Conservation (phyloP, 345 rosid species). For the Moricandia arvensis region DNA sequence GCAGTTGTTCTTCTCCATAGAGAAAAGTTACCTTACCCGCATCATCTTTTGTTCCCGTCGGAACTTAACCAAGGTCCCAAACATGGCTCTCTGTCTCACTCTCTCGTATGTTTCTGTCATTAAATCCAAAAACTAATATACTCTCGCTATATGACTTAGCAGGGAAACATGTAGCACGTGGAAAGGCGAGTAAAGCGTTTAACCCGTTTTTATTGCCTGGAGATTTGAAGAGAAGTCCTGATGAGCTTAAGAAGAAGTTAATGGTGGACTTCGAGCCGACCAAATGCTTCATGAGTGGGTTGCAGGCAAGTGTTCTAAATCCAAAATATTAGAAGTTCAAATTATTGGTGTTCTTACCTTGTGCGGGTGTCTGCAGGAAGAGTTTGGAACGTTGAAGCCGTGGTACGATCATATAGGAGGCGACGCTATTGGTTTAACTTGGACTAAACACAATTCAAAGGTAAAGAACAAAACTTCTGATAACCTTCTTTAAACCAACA, state of each 20-base stretch:
- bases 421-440: slow-evolving; percentile 79
- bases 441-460: slow-evolving; percentile 63
- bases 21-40: slow-evolving; percentile 69
- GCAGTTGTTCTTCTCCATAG: slow-evolving; percentile 86
- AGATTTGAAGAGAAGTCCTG: slow-evolving; percentile 56
- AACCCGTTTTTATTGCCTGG: slow-evolving; percentile 52
- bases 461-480: slow-evolving; percentile 35
- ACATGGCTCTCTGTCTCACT: neutral
- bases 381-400: slow-evolving; percentile 53
- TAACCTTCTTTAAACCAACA: neutral
- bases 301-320: slow-evolving; percentile 55
- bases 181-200: slow-evolving; percentile 64
- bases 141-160: slow-evolving; percentile 13
- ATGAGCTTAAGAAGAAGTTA: slow-evolving; percentile 55
- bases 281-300: slow-evolving; percentile 57
- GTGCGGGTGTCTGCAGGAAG: slow-evolving; percentile 47
- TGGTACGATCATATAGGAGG: slow-evolving; percentile 93
- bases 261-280: slow-evolving; percentile 78
- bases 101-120: neutral
- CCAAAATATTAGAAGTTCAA: neutral
- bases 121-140: neutral
- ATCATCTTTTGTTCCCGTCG: slow-evolving; percentile 73
- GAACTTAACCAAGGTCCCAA: slow-evolving; percentile 62
- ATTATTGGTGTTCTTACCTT: slow-evolving; percentile 1
- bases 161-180: slow-evolving; percentile 74